Base-by-base conservation (phyloP, 345 rosid genomes). In the Salix arbutifolia region DNA sequence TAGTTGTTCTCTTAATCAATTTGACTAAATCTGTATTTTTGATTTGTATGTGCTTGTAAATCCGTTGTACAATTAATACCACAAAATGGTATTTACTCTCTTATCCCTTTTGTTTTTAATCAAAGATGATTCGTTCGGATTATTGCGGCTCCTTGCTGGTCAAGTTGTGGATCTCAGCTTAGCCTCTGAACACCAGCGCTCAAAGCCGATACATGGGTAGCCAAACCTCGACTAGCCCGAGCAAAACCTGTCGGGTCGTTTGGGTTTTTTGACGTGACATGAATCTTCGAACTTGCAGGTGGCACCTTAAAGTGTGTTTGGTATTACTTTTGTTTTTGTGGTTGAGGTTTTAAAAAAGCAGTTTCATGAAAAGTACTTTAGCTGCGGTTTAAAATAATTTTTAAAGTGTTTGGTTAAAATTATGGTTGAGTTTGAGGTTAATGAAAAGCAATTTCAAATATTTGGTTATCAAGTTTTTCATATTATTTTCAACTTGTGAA, bases 31-130 rank as follows among this genome's bases (percentile, higher is more conserved):
- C 37, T 70, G 70, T 28, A 69, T 30, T 42, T 23, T 5, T 37
- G 14, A 48, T 44, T 64, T 71, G 19, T n/a, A 64, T 46, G 71
- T 4, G 60, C 30, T 50, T 72, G 76, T 53, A 78, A 65, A 72
- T 78, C 42, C 66, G 14, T 66, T 19, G n/a, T 26, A 19, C 71
- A 19, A 33, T 26, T 11, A 52, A 37, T 65, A 37, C 37, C 35
- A 19, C 40, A 21, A 35, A 66, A 58, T 58, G 28, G 13, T 35
- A 35, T 35, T 35, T 35, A 5, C 44, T 9, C 69, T 66, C n/a
- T 14, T 25, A 11, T 61, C 10, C 30, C 31, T 10, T 4, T 26
- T 62, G 5, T 2, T 13, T 46, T 16, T 46, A 46, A n/a, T 21
- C 13, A 58, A 56, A 21, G 61, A 56, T 21, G 26, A 56, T 56